Evolutionary conservation across 768 basidiomycete genomes (phyloP).

Genomic region (Leccinellum luteum): DNA sequence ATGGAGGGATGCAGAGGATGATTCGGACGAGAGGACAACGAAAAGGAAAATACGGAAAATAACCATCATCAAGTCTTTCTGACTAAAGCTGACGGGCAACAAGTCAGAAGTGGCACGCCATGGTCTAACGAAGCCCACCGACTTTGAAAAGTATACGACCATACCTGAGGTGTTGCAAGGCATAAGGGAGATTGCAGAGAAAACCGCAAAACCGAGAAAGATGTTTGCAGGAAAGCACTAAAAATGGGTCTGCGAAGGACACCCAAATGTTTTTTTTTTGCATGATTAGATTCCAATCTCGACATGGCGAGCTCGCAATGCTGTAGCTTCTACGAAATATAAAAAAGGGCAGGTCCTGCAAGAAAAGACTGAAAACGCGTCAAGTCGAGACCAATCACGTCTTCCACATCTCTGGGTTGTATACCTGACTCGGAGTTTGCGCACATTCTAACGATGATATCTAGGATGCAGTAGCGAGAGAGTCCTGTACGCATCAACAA

Average conservation of each 20-base stretch:
- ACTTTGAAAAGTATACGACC: neutral
- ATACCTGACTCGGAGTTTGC: neutral
- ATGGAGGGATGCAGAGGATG: too few species aligned
- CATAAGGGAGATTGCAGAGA: neutral
- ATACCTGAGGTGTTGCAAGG: neutral
- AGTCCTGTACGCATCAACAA: neutral
- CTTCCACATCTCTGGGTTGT: constrained; percentile 3
- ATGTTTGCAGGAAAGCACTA: neutral
- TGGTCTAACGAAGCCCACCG: neutral
- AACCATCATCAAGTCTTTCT: neutral
- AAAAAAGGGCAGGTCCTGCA: neutral
- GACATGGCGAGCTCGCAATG: neutral
- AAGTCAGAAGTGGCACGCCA: neutral
- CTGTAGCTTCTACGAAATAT: neutral
- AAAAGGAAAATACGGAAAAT: neutral
- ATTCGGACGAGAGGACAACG: neutral
- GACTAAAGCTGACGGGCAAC: neutral
- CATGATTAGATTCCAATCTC: neutral
- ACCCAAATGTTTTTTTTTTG: neutral
- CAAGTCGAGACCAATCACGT: neutral
- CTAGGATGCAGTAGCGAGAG: constrained; percentile 8
- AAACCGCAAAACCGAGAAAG: neutral
- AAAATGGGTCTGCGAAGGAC: neutral
- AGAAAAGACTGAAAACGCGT: neutral
- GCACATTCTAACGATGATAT: constrained; percentile 5